Evolutionary conservation across 495 filamentous ascomycete species (phyloP), one percentile per base, ranked within the genome.

Genomic region (Cenococcum geophilum): DNA sequence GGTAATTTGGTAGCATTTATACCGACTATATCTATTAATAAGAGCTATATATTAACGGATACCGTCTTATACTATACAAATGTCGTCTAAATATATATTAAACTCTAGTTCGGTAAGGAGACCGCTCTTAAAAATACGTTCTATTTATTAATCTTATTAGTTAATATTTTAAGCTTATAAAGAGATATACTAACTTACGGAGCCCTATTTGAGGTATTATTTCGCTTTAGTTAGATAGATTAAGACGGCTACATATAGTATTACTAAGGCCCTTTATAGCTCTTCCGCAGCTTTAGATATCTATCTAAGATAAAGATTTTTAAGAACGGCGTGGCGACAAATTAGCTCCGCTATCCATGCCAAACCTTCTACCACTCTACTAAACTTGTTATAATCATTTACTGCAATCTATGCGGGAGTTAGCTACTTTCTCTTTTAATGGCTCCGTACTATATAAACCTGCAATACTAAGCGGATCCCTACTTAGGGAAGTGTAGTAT

Each of bases 401-500:
- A 68, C 53, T 12, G 58, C 50, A 27, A 70, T 32, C 72, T 74
- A 34, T 37, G 0, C 11, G 20, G 21, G 12, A 5, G 27, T 60
- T n/a, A 45, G 14, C 40, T 22, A 21, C 25, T 59, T 51, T 35
- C 18, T 57, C 54, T 37, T 25, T 56, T 16, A 23, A 49, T 27
- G 21, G 1, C 42, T 27, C 18, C 1, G 54, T 45, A 16, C n/a
- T 57, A 51, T 65, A 12, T 11, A n/a, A n/a, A 75, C 73, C 65
- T 75, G 64, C 14, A 79, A 64, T 14, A 78, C 55, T 55, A 77
- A 76, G 12, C 74, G 62, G 12, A 80, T 61, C 10, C 60, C 75
- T 6, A 72, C 78, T 78, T 78, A 79, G 10, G 78, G 76, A 45
- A 79, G 63, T 16, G 71, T 69, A 23, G 73, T 71, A 70, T 79